phyloP scores from a whole-genome alignment of 169 alveolate genomes.

The Eimeria sp. region DNA sequence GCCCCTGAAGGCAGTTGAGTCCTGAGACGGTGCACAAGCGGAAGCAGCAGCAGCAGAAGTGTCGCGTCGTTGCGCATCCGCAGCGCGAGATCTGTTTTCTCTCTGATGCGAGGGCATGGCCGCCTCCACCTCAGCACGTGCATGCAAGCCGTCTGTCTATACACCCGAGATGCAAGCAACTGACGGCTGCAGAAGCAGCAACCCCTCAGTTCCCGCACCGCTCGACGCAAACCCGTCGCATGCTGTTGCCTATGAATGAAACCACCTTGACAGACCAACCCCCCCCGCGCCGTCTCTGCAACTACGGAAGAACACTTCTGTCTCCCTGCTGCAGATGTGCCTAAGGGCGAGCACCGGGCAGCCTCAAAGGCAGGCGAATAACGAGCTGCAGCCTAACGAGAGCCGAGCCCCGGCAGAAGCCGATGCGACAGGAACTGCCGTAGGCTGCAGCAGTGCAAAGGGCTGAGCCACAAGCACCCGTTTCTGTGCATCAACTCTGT shows the following conservation, averaged over 20 bases:
- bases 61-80: conserved; percentile 65
- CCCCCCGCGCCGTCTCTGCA: conserved; percentile 55
- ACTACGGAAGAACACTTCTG: background rate
- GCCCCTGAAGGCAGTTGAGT: conserved; percentile 35
- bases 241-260: conserved; percentile 19
- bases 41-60: conserved; percentile 28
- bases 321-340: conserved; percentile 13
- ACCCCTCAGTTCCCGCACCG: conserved; percentile 75
- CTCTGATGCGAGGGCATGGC: conserved; percentile 76
- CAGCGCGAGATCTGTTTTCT: conserved; percentile 55
- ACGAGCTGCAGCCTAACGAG: background rate
- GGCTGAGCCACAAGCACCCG: conserved; percentile 30
- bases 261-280: background rate
- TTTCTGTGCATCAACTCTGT: conserved; percentile 6
- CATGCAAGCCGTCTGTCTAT: conserved; percentile 25
- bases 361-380: conserved; percentile 5
- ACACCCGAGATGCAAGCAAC: conserved; percentile 61
- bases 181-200: conserved; percentile 70
- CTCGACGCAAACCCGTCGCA: conserved; percentile 17
- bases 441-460: conserved; percentile 30
- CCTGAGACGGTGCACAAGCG: background rate
- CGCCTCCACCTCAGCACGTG: conserved; percentile 28
- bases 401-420: conserved; percentile 32
- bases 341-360: background rate
- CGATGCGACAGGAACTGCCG: background rate